Evolutionary conservation across 1,284 basidiomycete genomes (phyloP).

Genomic region (Pholiota adiposa): DNA sequence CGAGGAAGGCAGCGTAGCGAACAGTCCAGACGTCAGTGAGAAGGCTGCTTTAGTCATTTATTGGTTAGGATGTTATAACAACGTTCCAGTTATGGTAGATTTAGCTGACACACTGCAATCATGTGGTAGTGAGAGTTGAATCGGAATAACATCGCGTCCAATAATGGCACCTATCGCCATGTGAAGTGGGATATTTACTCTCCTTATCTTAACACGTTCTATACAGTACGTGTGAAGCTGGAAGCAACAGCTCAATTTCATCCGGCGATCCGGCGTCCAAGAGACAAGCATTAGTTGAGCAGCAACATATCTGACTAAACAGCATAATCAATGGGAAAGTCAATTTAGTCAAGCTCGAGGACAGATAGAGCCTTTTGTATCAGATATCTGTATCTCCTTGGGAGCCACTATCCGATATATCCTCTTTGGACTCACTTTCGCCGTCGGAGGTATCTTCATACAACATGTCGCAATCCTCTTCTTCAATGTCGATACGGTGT

Average conservation of each 20-base stretch:
- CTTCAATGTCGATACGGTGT: not conserved
- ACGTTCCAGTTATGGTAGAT: not conserved
- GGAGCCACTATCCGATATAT: not conserved
- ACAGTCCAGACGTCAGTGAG: not conserved
- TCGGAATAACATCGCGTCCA: not conserved
- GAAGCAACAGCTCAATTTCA: not conserved
- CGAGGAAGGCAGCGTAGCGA: not conserved
- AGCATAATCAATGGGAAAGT: not conserved
- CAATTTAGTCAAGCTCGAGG: not conserved
- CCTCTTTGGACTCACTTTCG: not conserved
- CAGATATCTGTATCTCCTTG: not conserved
- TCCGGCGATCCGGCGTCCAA: not conserved
- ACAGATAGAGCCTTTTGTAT: not conserved
- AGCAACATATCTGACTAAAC: not conserved
- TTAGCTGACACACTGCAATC: conserved; percentile 1
- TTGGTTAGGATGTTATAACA: not conserved
- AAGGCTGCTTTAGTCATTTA: not conserved
- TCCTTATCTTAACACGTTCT: conserved; percentile 2
- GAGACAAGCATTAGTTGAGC: not conserved
- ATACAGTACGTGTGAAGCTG: not conserved
- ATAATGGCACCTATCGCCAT: conserved; percentile 2
- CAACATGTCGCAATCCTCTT: not conserved
- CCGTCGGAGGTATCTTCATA: not conserved
- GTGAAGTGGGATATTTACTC: not conserved
- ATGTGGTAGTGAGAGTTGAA: not conserved